phyloP scores from a whole-genome alignment of 73 alveolate genomes.

The Blepharisma stoltei region DNA sequence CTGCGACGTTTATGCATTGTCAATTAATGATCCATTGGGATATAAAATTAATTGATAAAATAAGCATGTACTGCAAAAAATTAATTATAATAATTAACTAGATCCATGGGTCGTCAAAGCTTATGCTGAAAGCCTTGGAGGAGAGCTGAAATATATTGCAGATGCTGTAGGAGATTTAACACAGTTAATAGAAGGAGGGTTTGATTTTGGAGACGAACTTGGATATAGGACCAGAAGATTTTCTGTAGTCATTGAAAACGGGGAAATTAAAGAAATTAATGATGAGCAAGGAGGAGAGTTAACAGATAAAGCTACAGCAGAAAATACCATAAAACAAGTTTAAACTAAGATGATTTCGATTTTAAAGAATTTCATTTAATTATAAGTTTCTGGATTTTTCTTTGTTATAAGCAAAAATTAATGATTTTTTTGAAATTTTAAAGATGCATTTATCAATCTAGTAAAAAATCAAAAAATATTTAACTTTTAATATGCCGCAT shows the following conservation, averaged over 20 bases:
- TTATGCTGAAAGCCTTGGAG: slow-evolving; percentile 36
- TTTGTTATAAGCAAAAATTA: too few species aligned
- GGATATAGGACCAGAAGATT: slow-evolving; percentile 48
- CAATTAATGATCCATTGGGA: slow-evolving; percentile 55
- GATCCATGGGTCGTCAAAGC: slow-evolving; percentile 46
- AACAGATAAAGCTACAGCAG: neutral
- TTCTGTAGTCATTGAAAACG: slow-evolving; percentile 40
- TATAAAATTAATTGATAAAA: too few species aligned
- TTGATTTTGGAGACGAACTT: slow-evolving; percentile 32
- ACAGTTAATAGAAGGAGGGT: slow-evolving; percentile 30
- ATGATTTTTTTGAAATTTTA: too few species aligned
- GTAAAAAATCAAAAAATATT: too few species aligned
- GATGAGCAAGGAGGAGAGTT: slow-evolving; percentile 29
- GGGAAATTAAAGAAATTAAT: slow-evolving; percentile 2
- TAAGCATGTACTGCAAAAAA: too few species aligned
- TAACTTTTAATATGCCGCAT: too few species aligned
- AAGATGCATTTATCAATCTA: too few species aligned
- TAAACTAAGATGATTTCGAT: neutral
- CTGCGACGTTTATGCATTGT: slow-evolving; percentile 34
- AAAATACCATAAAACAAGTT: neutral
- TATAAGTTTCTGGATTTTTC: too few species aligned
- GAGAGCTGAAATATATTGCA: slow-evolving; percentile 28
- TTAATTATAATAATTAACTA: too few species aligned
- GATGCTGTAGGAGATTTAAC: slow-evolving; percentile 48
- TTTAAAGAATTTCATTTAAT: too few species aligned